Percentiles rank a stretch among this genome's conserved stretches.
These are phyloP conservation scores for Royoungia palumana DNA, from an alignment of 768 basidiomycete species.

Conservation along the genomic window DNA sequence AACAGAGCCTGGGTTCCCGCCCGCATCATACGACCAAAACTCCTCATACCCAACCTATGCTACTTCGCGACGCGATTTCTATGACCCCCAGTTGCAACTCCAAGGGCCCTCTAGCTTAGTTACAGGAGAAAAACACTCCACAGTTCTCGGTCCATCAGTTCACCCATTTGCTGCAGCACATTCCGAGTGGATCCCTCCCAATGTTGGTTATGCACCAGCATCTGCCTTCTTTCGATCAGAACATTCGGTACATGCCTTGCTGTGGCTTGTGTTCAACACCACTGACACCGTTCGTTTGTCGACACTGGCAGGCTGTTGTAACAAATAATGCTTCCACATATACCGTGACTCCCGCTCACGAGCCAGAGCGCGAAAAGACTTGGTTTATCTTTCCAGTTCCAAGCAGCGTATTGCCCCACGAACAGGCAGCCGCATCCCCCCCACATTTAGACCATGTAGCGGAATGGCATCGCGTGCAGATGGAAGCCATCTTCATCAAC, in stretches of 20 bases:
- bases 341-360: background rate
- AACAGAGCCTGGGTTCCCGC: too few relatives aligned
- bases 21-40: too few relatives aligned
- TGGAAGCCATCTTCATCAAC: slow-evolving; percentile 19
- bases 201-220: too few relatives aligned
- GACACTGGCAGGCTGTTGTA: background rate
- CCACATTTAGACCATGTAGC: background rate
- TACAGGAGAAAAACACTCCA: too few relatives aligned
- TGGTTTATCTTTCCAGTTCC: background rate
- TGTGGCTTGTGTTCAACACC: background rate
- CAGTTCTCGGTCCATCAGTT: too few relatives aligned
- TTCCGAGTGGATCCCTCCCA: too few relatives aligned
- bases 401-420: background rate
- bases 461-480: background rate
- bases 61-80: too few relatives aligned
- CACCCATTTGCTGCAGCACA: too few relatives aligned
- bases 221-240: background rate
- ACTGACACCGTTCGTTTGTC: background rate
- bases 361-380: background rate
- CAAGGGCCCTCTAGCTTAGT: too few relatives aligned
- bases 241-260: background rate
- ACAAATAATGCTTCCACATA: background rate
- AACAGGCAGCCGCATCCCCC: background rate
- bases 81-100: too few relatives aligned
- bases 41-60: too few relatives aligned